Evolutionary conservation across 176 grass and related monocot species (phyloP), one percentile per base, ranked within the genome.

Genomic region (Phyllostachys edulis): DNA sequence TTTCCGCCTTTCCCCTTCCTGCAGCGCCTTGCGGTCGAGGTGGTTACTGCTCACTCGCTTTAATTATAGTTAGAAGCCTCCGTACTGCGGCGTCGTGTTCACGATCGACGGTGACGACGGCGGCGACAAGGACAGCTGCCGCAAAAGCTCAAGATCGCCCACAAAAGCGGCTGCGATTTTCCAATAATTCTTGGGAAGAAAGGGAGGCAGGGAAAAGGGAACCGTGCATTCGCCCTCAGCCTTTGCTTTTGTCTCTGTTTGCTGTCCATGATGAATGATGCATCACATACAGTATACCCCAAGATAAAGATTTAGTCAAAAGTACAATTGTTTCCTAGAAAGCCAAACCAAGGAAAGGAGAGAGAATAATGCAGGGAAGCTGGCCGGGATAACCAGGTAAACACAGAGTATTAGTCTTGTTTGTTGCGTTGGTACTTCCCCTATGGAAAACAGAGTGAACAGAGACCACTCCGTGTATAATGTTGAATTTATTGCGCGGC

Each of bases 161-260:
- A 42, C 72, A 71, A 80, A 85, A 63, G 69, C 32, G 49, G 11
- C 70, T 13, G 63, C 18, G 52, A 56, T 85, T 40, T 66, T 21
- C 37, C 73, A 67, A 82, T 83, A 59, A 79, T 83, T 60, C 39
- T 41, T 54, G 77, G 55, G 46, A 39, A 5, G 83, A 78, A 90
- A 89, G 47, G 37, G 37, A 20, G 56, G 70, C 6, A 4, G 16
- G 12, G 20, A 1, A 52, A 29, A 17, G 37, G 42, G 23, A 16
- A 1, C 67, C 29, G 15, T 15, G 79, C 81, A 32, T 6, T 60
- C 56, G 56, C 56, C 56, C 5, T 76, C 73, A 73, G 57, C 57
- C 29, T 82, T 73, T 17, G 49, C 66, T 90, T 90, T 90, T 83
- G 79, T 82, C 79, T 61, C 49, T 47, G 50, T 80, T 54, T 59